A percentile compares a stretch with the other conserved stretches of the same genome.
Evolutionary conservation across 2,329 filamentous ascomycete species (phyloP).

Genomic region (Sporothrix brasiliensis): DNA sequence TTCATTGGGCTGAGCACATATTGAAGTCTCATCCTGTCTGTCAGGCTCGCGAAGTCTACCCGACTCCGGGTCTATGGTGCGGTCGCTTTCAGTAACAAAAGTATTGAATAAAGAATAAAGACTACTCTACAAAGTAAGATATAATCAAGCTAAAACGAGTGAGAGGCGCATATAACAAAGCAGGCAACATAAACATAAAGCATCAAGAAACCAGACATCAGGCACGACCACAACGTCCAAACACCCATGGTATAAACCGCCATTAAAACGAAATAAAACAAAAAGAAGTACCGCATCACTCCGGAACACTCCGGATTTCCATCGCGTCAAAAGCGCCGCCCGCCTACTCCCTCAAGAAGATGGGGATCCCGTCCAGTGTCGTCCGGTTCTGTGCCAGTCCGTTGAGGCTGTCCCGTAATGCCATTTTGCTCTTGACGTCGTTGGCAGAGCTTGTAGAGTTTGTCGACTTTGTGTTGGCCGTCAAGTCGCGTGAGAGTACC

Average conservation of each 20-base stretch:
- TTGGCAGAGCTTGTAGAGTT: background rate
- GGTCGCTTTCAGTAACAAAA: no score
- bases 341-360: constrained; percentile 47
- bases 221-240: background rate
- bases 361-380: constrained; percentile 44
- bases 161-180: background rate
- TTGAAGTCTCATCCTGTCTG: no score
- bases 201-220: background rate
- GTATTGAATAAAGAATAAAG: background rate
- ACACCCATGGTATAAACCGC: constrained; percentile 5
- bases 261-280: background rate
- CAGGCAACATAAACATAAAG: background rate
- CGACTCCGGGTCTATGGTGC: no score
- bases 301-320: background rate
- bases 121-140: background rate
- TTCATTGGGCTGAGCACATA: no score
- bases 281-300: background rate
- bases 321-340: background rate
- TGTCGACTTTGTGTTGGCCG: background rate
- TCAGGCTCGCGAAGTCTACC: no score
- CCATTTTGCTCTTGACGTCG: constrained; percentile 28
- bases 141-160: constrained; percentile 2
- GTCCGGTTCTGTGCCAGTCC: constrained; percentile 30
- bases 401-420: constrained; percentile 32
- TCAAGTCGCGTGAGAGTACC: constrained; percentile 15